Base-by-base conservation (phyloP, 2,329 filamentous ascomycete genomes). In the Calonectria hongkongensis region DNA sequence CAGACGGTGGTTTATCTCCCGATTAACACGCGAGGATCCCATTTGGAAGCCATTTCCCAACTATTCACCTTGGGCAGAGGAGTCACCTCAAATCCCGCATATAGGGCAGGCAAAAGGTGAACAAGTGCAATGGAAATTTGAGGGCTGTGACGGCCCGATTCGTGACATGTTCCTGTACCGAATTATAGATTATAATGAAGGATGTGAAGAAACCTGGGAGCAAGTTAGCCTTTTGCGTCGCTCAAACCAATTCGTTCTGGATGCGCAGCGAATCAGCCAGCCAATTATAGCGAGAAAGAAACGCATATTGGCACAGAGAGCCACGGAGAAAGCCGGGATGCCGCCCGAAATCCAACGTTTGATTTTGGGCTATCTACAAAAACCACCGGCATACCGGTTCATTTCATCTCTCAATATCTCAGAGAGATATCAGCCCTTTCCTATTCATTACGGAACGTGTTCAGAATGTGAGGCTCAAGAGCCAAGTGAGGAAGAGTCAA, bases 191-290 rank as follows among this genome's bases (percentile, higher is more conserved):
- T 33, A 33, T 13, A 12, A 21, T 7, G 43, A 30, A 15, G 33
- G 30, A 10, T 51, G 56, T 8, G 15, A 51, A 16, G 25, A 41
- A n/a, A 6, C 33, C 6, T 43, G 21, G 54, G 33, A 33, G n/a
- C 6, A 10, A 6, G 30, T 63, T 12, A n/a, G 28, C 21, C n/a
- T 33, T 9, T 10, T 68, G 4, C 54, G 56, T 4, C 66, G 66
- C 9, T 63, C 56, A 28, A 39, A 28, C 21, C 66, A 68, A 54
- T 63, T 63, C 33, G 33, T 68, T 7, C 6, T 68, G 51, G 66
- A 68, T 43, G 30, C 66, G 9, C 66, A 43, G 43, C 45, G 33
- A 15, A 50, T 63, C 8, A 51, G 16, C 18, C 21, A 27, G 25
- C 45, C 54, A 13, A 51, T 68, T 33, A 12, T 54, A 7, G 28